phyloP scores from a whole-genome alignment of 2,329 filamentous ascomycete genomes.

The Cyphellophora attinorum region DNA sequence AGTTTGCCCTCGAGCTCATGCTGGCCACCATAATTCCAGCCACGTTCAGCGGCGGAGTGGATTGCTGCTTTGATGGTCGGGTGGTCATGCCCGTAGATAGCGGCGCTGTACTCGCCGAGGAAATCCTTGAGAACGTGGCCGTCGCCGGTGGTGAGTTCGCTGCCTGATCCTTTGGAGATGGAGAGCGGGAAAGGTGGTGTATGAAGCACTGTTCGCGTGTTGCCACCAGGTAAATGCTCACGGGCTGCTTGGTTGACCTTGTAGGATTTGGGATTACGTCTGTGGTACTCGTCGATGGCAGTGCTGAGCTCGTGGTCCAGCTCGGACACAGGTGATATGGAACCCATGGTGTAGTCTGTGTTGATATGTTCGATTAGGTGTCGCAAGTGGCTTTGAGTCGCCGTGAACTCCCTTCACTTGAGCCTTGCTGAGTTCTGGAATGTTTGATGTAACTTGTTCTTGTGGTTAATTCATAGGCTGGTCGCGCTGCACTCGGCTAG shows the following conservation, averaged over 20 bases:
- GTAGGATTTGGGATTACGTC: conserved; percentile 8
- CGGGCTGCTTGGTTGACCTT: conserved; percentile 15
- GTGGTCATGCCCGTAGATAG: conserved; percentile 57
- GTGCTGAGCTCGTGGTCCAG: too few species aligned
- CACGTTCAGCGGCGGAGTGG: conserved; percentile 32
- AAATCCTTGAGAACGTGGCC: conserved; percentile 45
- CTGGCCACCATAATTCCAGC: conserved; percentile 47
- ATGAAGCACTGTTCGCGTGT: conserved; percentile 23
- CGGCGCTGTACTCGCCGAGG: conserved; percentile 54
- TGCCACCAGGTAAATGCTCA: conserved; percentile 22
- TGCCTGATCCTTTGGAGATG: conserved; percentile 20
- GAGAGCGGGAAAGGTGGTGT: conserved; percentile 25
- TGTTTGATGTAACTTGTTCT: too few species aligned
- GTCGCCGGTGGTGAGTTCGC: conserved; percentile 24
- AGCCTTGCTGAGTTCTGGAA: too few species aligned
- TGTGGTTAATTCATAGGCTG: too few species aligned
- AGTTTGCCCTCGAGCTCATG: conserved; percentile 42
- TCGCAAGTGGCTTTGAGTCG: too few species aligned
- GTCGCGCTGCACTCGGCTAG: too few species aligned
- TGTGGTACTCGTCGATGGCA: too few species aligned
- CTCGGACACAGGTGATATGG: too few species aligned
- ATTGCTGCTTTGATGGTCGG: conserved; percentile 44
- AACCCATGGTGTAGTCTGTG: too few species aligned
- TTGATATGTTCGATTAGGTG: too few species aligned
- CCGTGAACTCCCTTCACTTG: too few species aligned